Conservation (phyloP, 768 basidiomycete genomes). For the Agaricus sinodeliciosus region DNA sequence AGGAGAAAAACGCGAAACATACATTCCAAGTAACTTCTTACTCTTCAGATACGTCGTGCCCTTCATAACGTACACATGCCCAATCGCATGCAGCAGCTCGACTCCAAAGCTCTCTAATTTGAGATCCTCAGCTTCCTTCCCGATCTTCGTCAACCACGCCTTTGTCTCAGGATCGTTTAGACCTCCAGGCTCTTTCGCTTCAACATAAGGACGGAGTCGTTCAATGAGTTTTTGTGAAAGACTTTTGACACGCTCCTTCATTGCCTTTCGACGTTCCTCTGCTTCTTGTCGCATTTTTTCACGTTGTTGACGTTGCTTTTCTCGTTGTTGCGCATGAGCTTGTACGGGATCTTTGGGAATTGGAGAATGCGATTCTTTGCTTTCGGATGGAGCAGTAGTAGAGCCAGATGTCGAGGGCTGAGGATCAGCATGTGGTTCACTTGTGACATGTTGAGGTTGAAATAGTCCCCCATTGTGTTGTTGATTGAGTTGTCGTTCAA, state of each 20-base stretch:
- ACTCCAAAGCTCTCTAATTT: slow-evolving; percentile 98
- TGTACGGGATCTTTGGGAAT: slow-evolving; percentile 12
- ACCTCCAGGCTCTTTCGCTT: slow-evolving; percentile 78
- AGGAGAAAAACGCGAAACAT: slow-evolving; percentile 22
- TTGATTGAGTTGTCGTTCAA: slow-evolving; percentile 63
- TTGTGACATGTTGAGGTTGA: slow-evolving; percentile 3
- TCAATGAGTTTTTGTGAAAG: slow-evolving; percentile 79
- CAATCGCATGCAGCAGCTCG: slow-evolving; percentile 90
- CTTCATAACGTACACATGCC: slow-evolving; percentile 90
- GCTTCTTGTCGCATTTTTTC: slow-evolving; percentile 82
- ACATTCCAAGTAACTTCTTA: slow-evolving; percentile 87
- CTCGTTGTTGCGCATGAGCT: slow-evolving; percentile 26
- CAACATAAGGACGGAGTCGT: slow-evolving; percentile 83
- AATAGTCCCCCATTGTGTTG: slow-evolving; percentile 10
- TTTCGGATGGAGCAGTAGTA: neutral
- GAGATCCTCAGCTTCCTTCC: slow-evolving; percentile 85
- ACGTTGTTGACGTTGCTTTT: slow-evolving; percentile 58
- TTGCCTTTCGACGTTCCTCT: slow-evolving; percentile 67
- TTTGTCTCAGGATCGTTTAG: slow-evolving; percentile 79
- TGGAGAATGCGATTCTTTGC: slow-evolving; percentile 3
- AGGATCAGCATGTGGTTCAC: slow-evolving; percentile 8
- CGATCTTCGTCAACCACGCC: slow-evolving; percentile 71
- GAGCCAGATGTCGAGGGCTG: slow-evolving; percentile 9
- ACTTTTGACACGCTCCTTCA: slow-evolving; percentile 70
- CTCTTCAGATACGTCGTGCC: slow-evolving; percentile 88